Conservation (phyloP, 805 yeast species). For the Sungouiella thailandica region DNA sequence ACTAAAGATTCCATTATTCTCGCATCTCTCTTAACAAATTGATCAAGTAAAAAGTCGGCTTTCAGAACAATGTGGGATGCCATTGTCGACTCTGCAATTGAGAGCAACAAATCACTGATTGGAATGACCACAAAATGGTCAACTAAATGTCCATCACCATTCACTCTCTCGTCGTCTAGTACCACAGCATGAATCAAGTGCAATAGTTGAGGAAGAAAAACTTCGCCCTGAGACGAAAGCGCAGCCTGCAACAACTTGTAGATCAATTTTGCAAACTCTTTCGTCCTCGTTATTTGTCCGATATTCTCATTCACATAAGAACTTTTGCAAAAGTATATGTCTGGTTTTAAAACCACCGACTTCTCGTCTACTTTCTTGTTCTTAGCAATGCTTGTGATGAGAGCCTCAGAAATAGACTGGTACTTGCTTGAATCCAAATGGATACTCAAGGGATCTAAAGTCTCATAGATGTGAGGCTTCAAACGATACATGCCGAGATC, state of each 20-base stretch:
- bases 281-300: conserved; percentile 48
- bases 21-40: conserved; percentile 45
- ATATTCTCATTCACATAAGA: conserved; percentile 34
- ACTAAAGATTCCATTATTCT: conserved; percentile 47
- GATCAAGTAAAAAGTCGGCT: conserved; percentile 53
- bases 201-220: conserved; percentile 53
- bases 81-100: conserved; percentile 46
- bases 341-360: conserved; percentile 48
- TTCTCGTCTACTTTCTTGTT: conserved; percentile 31
- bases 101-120: conserved; percentile 49
- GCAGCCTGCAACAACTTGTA: conserved; percentile 55
- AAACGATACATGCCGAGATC: conserved; percentile 66
- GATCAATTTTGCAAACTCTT: conserved; percentile 50
- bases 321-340: conserved; percentile 24
- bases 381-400: conserved; percentile 41
- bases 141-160: conserved; percentile 37
- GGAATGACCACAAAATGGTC: conserved; percentile 52
- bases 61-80: conserved; percentile 46
- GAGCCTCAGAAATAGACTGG: conserved; percentile 46
- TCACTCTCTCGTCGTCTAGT: conserved; percentile 40
- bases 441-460: conserved; percentile 49
- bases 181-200: conserved; percentile 67
- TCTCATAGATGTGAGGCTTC: conserved; percentile 47
- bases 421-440: conserved; percentile 36
- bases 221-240: conserved; percentile 46